Conservation (phyloP, 768 basidiomycete species). For the Hortiboletus campestris region DNA sequence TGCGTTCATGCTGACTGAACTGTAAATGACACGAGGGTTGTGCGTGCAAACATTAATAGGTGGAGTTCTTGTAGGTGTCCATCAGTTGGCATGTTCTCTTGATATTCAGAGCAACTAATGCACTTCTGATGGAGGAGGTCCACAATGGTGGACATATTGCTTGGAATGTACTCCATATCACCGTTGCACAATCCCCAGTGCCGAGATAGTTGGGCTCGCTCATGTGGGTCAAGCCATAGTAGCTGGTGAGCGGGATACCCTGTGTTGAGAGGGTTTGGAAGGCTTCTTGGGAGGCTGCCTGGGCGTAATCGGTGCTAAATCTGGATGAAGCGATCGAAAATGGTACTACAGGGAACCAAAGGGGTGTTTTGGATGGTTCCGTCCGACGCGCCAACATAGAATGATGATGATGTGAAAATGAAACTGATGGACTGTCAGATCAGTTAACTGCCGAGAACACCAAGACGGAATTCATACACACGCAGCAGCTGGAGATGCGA, state of each 20-base stretch:
- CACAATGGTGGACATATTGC: slow-evolving; percentile 54
- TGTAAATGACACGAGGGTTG: slow-evolving; percentile 49
- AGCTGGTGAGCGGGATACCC: slow-evolving; percentile 48
- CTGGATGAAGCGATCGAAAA: slow-evolving; percentile 45
- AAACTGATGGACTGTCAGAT: slow-evolving; percentile 12
- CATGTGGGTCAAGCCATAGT: slow-evolving; percentile 50
- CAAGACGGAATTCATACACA: slow-evolving; percentile 10
- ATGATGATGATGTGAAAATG: slow-evolving; percentile 31
- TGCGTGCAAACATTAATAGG: slow-evolving; percentile 54
- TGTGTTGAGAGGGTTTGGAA: slow-evolving; percentile 43
- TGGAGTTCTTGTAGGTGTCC: slow-evolving; percentile 37
- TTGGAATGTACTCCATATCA: slow-evolving; percentile 31
- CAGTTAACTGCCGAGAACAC: neutral
- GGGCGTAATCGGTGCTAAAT: slow-evolving; percentile 53
- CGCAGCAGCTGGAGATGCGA: slow-evolving; percentile 21
- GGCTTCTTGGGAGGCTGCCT: slow-evolving; percentile 24
- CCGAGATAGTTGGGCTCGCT: slow-evolving; percentile 61
- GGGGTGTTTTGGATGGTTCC: slow-evolving; percentile 37
- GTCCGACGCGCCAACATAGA: slow-evolving; percentile 43
- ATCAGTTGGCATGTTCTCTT: slow-evolving; percentile 53
- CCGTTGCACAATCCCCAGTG: slow-evolving; percentile 48
- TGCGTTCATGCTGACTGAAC: slow-evolving; percentile 45
- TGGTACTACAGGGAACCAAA: slow-evolving; percentile 40
- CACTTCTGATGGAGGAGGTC: slow-evolving; percentile 57
- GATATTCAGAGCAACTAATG: slow-evolving; percentile 60